Evolutionary conservation across 306 rosid species (phyloP).

Genomic region (Ceratonia siliqua): DNA sequence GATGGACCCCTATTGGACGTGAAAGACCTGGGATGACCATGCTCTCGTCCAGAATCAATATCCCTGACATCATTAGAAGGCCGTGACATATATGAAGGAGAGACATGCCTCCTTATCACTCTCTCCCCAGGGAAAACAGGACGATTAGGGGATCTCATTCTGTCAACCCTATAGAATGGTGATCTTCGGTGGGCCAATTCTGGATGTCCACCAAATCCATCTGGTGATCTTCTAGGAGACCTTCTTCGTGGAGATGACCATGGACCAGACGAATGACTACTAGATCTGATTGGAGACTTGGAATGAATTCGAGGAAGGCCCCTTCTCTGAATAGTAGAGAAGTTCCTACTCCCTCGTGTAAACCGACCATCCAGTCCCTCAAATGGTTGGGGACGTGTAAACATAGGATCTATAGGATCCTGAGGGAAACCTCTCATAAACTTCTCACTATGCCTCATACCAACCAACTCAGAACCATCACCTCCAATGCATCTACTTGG

Average conservation of each 20-base stretch:
- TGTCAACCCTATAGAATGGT: slow-evolving; percentile 63
- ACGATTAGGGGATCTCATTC: slow-evolving; percentile 88
- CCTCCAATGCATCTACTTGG: slow-evolving; percentile 65
- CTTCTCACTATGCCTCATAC: slow-evolving; percentile 67
- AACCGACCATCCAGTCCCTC: slow-evolving; percentile 69
- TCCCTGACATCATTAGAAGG: slow-evolving; percentile 72
- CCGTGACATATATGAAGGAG: slow-evolving; percentile 56
- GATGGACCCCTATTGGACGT: slow-evolving; percentile 65
- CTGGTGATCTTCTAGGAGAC: slow-evolving; percentile 85
- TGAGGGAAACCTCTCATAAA: slow-evolving; percentile 61
- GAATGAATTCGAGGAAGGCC: slow-evolving; percentile 61
- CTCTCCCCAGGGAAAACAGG: slow-evolving; percentile 65
- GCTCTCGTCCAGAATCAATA: slow-evolving; percentile 70
- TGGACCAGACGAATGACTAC: slow-evolving; percentile 80
- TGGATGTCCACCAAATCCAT: slow-evolving; percentile 73
- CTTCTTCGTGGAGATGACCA: slow-evolving; percentile 89
- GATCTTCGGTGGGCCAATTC: slow-evolving; percentile 68
- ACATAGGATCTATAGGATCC: slow-evolving; percentile 56
- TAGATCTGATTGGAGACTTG: slow-evolving; percentile 79
- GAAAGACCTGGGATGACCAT: slow-evolving; percentile 69
- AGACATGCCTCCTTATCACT: slow-evolving; percentile 71
- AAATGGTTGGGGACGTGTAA: slow-evolving; percentile 61
- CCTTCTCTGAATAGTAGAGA: slow-evolving; percentile 70
- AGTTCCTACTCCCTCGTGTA: slow-evolving; percentile 67
- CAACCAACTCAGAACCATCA: slow-evolving; percentile 63